Evolutionary conservation across 352 stramenopile species (phyloP).

Genomic region (Plasmopara halstedii): DNA sequence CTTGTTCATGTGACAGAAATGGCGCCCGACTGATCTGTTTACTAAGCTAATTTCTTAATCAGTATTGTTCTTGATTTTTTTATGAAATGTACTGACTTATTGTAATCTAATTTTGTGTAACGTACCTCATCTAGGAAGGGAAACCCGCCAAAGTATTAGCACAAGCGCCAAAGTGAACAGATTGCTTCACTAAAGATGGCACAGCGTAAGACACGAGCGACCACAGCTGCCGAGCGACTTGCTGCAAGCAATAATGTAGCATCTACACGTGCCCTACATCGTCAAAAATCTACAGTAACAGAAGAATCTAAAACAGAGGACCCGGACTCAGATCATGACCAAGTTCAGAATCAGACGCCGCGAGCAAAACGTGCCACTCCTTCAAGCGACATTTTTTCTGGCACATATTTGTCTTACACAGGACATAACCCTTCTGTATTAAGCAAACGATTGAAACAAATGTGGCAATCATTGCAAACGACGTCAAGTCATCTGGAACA

Average conservation of each 20-base stretch:
- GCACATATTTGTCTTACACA: conserved; percentile 9
- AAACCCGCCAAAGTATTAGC: too few relatives aligned
- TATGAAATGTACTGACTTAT: too few relatives aligned
- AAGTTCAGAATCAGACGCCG: conserved; percentile 8
- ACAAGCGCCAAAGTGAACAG: too few relatives aligned
- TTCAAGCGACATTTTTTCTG: conserved; percentile 8
- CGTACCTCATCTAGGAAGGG: too few relatives aligned
- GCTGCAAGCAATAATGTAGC: neutral
- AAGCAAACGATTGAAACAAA: conserved; percentile 42
- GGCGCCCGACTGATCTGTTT: too few relatives aligned
- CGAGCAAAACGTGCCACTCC: neutral
- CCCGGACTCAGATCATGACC: conserved; percentile 10
- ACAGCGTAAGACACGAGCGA: conserved; percentile 12
- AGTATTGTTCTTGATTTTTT: too few relatives aligned
- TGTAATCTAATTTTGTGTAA: too few relatives aligned
- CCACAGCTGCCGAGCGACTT: neutral
- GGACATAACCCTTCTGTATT: conserved; percentile 25
- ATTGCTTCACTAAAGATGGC: too few relatives aligned
- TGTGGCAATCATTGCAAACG: conserved; percentile 38
- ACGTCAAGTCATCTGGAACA: conserved; percentile 37
- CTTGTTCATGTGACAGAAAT: too few relatives aligned
- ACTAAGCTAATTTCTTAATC: too few relatives aligned
- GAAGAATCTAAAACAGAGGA: conserved; percentile 22
- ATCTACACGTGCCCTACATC: neutral
- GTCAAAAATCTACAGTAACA: neutral